A percentile compares a stretch with the other conserved stretches of the same genome.
phyloP scores from a whole-genome alignment of 1,284 basidiomycete species.

The Marasmius tenuissimus region DNA sequence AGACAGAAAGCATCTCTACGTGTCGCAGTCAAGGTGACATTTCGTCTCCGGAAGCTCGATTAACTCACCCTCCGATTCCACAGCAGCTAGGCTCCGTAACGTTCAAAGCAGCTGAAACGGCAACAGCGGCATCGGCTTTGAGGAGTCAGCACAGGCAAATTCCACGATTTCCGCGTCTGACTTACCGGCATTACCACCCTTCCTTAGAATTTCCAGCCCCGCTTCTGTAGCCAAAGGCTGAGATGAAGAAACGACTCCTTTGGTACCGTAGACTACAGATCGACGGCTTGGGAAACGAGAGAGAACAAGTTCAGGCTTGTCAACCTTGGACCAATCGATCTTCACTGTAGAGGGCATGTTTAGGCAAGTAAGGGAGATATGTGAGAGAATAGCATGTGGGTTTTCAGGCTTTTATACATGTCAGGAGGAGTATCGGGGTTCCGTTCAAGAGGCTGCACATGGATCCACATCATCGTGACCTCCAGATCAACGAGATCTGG shows the following conservation, averaged over 20 bases:
- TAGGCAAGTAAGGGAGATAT: not conserved
- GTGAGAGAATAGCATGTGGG: not conserved
- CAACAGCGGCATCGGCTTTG: conserved; percentile 72
- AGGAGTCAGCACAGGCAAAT: not conserved
- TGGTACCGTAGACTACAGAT: conserved; percentile 81
- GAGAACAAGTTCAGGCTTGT: conserved; percentile 57
- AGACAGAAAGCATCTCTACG: conserved; percentile 88
- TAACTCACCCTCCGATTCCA: conserved; percentile 74
- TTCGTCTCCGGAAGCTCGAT: not conserved
- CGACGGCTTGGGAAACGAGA: conserved; percentile 68
- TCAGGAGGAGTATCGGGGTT: not conserved
- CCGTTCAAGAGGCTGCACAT: not conserved
- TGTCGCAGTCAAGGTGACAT: not conserved
- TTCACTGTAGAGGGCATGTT: conserved; percentile 39
- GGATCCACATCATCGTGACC: too few species aligned
- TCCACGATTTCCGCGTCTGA: not conserved
- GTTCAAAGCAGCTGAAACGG: conserved; percentile 86
- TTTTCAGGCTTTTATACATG: not conserved
- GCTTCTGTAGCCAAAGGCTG: conserved; percentile 90
- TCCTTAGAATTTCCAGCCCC: conserved; percentile 84
- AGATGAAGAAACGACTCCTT: conserved; percentile 86
- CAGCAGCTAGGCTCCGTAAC: conserved; percentile 82
- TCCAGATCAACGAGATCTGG: not conserved
- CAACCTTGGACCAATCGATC: conserved; percentile 70
- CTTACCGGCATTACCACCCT: conserved; percentile 89